Conservation (phyloP, 805 yeast genomes). For the Yarrowia sp. region DNA sequence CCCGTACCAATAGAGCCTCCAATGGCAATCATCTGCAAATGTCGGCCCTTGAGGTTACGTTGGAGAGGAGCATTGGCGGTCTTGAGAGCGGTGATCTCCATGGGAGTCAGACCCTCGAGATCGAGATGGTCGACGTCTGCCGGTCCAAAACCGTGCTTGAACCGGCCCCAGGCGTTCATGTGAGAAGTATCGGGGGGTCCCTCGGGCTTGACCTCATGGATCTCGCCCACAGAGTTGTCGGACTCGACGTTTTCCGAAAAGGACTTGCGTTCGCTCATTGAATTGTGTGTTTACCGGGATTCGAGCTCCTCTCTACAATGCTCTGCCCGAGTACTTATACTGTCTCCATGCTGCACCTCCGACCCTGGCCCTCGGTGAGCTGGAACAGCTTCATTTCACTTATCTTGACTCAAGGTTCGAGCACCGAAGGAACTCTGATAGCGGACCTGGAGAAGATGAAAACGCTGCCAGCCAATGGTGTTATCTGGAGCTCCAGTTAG, state of each 20-base stretch:
- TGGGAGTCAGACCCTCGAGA: constrained; percentile 47
- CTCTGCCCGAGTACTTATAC: not conserved
- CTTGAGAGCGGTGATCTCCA: constrained; percentile 40
- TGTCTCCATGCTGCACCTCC: not conserved
- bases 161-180: constrained; percentile 42
- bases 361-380: not conserved
- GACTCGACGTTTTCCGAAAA: constrained; percentile 13
- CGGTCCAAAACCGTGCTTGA: constrained; percentile 55
- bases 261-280: constrained; percentile 25
- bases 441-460: not conserved
- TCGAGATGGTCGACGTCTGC: constrained; percentile 52
- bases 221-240: constrained; percentile 20
- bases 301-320: not conserved
- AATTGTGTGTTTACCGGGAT: not conserved
- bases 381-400: constrained; percentile 18
- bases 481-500: not conserved
- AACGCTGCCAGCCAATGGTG: constrained; percentile 25
- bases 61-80: constrained; percentile 62
- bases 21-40: constrained; percentile 66
- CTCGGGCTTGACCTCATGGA: constrained; percentile 10
- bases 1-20: constrained; percentile 86
- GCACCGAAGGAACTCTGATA: constrained; percentile 20
- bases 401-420: constrained; percentile 20
- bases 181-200: constrained; percentile 24
- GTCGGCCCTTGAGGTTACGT: constrained; percentile 50